phyloP scores from a whole-genome alignment of 805 yeast species.

The Metschnikowia shivogae region DNA sequence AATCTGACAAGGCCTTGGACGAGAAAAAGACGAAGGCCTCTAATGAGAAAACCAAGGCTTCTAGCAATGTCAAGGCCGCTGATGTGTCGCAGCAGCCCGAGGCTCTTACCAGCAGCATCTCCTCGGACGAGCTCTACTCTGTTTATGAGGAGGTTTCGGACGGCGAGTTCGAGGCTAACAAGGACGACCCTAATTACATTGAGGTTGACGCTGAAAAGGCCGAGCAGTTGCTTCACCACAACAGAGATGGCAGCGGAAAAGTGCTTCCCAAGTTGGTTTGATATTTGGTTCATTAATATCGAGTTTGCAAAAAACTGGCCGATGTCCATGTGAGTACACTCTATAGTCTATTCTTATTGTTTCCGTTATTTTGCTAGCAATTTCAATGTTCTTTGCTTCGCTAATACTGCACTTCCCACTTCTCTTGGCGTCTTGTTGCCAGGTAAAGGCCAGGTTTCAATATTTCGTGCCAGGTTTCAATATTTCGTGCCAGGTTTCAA shows the following conservation, averaged over 20 bases:
- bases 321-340: neutral
- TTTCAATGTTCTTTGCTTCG: neutral
- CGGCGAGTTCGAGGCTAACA: constrained; percentile 42
- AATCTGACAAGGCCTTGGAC: constrained; percentile 2
- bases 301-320: neutral
- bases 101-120: constrained; percentile 10
- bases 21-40: constrained; percentile 1
- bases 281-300: no score
- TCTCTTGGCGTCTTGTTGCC: no score
- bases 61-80: constrained; percentile 8
- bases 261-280: constrained; percentile 1
- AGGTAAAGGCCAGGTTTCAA: no score
- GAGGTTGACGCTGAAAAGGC: constrained; percentile 25
- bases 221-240: constrained; percentile 14
- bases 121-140: constrained; percentile 18
- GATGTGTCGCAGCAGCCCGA: constrained; percentile 9
- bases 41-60: neutral
- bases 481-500: no score
- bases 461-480: no score
- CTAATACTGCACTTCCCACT: neutral
- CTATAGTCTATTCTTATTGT: no score
- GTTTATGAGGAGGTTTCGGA: constrained; percentile 48
- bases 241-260: constrained; percentile 4
- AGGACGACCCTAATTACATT: constrained; percentile 47
- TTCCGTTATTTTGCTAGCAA: no score